A percentile compares a stretch with the other conserved stretches of the same genome.
phyloP scores from a whole-genome alignment of 495 filamentous ascomycete species.

The Paragyromitra xinjiangensis region DNA sequence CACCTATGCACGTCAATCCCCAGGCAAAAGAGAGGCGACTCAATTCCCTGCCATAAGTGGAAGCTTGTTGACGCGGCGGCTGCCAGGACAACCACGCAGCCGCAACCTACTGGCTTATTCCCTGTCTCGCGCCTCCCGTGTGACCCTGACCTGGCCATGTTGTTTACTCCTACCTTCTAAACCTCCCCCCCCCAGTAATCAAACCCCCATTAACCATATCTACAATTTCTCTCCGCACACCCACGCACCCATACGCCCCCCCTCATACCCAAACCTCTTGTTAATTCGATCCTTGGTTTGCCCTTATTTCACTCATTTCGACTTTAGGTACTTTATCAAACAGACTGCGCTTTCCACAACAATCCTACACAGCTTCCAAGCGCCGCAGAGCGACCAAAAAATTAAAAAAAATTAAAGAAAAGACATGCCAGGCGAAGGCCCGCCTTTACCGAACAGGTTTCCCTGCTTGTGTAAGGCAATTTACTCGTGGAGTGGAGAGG shows the following conservation, averaged over 20 bases:
- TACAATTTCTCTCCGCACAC: constrained; percentile 7
- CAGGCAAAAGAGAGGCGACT: constrained; percentile 8
- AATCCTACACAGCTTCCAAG: constrained; percentile 3
- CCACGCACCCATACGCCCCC: not conserved
- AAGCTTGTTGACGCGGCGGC: constrained; percentile 45
- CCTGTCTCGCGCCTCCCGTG: constrained; percentile 35
- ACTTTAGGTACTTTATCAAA: constrained; percentile 6
- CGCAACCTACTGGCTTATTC: constrained; percentile 40
- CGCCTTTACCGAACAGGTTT: constrained; percentile 81
- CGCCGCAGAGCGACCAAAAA: constrained; percentile 9
- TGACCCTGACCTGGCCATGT: constrained; percentile 42
- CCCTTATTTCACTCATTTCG: constrained; percentile 29
- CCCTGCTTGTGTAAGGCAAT: constrained; percentile 96
- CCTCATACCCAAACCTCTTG: not conserved
- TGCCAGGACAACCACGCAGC: constrained; percentile 51
- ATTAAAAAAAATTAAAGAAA: not conserved
- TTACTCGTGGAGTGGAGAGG: constrained; percentile 97
- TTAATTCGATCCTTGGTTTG: constrained; percentile 19
- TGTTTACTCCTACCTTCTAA: constrained; percentile 47
- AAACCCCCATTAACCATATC: constrained; percentile 34
- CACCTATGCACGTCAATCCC: constrained; percentile 42
- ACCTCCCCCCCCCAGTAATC: constrained; percentile 36
- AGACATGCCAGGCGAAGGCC: constrained; percentile 68
- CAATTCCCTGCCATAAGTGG: constrained; percentile 24
- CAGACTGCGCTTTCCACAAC: constrained; percentile 14